These are phyloP conservation scores for Tylopilus sp. DNA, from an alignment of 1,284 basidiomycete species.

Conservation along the genomic window DNA sequence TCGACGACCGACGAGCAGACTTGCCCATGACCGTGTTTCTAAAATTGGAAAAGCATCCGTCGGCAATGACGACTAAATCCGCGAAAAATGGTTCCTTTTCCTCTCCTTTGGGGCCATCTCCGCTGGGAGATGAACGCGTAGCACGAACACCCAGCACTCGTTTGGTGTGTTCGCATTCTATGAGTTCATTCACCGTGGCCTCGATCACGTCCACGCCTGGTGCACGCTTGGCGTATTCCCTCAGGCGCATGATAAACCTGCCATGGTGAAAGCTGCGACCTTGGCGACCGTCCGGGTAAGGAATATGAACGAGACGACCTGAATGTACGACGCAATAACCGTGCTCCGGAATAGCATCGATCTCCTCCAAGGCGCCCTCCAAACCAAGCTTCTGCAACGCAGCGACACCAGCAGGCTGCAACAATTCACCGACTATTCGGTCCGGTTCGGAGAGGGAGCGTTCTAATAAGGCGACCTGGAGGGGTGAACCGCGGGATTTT, in stretches of 20 bases:
- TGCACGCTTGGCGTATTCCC: conserved; percentile 63
- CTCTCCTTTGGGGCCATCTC: conserved; percentile 33
- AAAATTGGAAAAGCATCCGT: conserved; percentile 94
- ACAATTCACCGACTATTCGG: conserved; percentile 94
- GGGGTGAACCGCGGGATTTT: conserved; percentile 49
- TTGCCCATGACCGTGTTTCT: conserved; percentile 49
- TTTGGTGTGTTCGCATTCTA: conserved; percentile 56
- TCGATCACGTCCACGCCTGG: conserved; percentile 75
- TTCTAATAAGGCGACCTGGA: conserved; percentile 83
- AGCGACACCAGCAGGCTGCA: conserved; percentile 90
- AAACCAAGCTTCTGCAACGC: conserved; percentile 81
- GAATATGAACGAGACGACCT: conserved; percentile 75
- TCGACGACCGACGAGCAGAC: conserved; percentile 44
- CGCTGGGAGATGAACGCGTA: conserved; percentile 33
- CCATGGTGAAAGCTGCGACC: conserved; percentile 94
- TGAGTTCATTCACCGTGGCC: conserved; percentile 77
- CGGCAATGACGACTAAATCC: conserved; percentile 85
- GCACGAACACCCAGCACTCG: conserved; percentile 65
- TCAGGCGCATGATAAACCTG: conserved; percentile 81
- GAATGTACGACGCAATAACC: conserved; percentile 87
- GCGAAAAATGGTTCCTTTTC: conserved; percentile 62
- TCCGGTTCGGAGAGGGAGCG: conserved; percentile 91
- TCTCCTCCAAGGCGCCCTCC: conserved; percentile 73
- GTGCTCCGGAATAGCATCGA: conserved; percentile 82
- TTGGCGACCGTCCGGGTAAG: conserved; percentile 75